Base-by-base conservation (phyloP, 768 basidiomycete genomes). In the Postia placenta region DNA sequence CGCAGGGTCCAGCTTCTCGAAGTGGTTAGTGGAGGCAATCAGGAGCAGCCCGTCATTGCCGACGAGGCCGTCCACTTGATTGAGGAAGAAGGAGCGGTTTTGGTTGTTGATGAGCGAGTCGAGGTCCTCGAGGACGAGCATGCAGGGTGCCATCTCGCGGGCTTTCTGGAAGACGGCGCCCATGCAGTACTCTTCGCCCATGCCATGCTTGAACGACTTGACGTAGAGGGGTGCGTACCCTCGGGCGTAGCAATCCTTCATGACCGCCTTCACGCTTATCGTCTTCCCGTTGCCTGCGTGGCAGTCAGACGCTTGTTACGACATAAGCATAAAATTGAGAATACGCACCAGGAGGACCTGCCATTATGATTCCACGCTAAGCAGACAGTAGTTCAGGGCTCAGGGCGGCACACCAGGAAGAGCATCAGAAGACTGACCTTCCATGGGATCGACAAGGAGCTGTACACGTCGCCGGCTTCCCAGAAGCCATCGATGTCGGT, bases 41-140 rank as follows among this genome's bases (percentile, higher is more conserved):
- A 92, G 68, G 23, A 92, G 74, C 9, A 93, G 56, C 0, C 91
- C 91, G 51, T 91, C 81, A 58, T 92, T 92, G 22, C 80, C 76
- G 59, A 84, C 80, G 27, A 92, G 64, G 0, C 90, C 90, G 54
- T 92, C 90, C 7, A 89, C 68, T 60, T 92, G 83, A 59, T 93
- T 93, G 41, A 93, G 72, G 78, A 92, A 92, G 73, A 88, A 91
- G 2, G 87, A 87, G 25, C 89, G 79, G 59, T 91, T 92, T 5
- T 60, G 43, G 58, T 88, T 78, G 50, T 79, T 87, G 67, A 93
- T 87, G 26, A 91, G 72, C 55, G 84, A 85, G 57, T 93, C 91
- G 5, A 92, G 65, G 55, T 82, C 81, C 56, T 82, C 80, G n/a
- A 81, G 55, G 41, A 81, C 65, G 17, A 41, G n/a, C 17, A 41